Evolutionary conservation across 768 basidiomycete genomes (phyloP).

Genomic region (Pleurotus platypus): DNA sequence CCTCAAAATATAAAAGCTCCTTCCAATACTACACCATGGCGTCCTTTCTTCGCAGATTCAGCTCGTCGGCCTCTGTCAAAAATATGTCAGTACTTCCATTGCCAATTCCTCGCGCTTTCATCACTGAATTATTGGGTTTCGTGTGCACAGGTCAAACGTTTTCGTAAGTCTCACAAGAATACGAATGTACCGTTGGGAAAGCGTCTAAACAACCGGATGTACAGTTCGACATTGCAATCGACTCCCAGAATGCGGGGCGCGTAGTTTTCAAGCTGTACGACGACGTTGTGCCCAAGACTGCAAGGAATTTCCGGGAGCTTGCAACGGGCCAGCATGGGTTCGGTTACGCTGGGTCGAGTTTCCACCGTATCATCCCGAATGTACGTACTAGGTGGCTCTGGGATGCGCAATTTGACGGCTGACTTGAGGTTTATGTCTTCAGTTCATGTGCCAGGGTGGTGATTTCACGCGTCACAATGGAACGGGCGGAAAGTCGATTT

Average conservation of each 20-base stretch:
- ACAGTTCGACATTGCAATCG: slow-evolving; percentile 67
- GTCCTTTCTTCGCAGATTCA: slow-evolving; percentile 1
- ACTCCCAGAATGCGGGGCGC: slow-evolving; percentile 56
- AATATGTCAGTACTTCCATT: slow-evolving; percentile 25
- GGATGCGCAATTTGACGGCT: background rate
- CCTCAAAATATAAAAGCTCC: background rate
- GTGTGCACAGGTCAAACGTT: slow-evolving; percentile 29
- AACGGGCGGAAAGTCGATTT: slow-evolving; percentile 84
- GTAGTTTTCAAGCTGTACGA: slow-evolving; percentile 85
- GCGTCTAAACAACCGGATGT: background rate
- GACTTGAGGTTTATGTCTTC: slow-evolving; percentile 2
- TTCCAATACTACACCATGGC: background rate
- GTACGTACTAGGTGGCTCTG: slow-evolving; percentile 28
- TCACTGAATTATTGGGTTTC: slow-evolving; percentile 10
- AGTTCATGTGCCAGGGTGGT: slow-evolving; percentile 88
- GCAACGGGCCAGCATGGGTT: slow-evolving; percentile 64
- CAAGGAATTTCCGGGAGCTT: slow-evolving; percentile 79
- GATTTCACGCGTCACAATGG: slow-evolving; percentile 78
- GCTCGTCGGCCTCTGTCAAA: background rate
- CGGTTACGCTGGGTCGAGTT: slow-evolving; percentile 64
- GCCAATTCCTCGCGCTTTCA: background rate
- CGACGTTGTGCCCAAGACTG: slow-evolving; percentile 76
- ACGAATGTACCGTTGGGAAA: background rate
- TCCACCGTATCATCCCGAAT: slow-evolving; percentile 74
- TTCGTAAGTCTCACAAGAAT: slow-evolving; percentile 22